Base-by-base conservation (phyloP, 2,329 filamentous ascomycete genomes). In the Catunica adiposa region DNA sequence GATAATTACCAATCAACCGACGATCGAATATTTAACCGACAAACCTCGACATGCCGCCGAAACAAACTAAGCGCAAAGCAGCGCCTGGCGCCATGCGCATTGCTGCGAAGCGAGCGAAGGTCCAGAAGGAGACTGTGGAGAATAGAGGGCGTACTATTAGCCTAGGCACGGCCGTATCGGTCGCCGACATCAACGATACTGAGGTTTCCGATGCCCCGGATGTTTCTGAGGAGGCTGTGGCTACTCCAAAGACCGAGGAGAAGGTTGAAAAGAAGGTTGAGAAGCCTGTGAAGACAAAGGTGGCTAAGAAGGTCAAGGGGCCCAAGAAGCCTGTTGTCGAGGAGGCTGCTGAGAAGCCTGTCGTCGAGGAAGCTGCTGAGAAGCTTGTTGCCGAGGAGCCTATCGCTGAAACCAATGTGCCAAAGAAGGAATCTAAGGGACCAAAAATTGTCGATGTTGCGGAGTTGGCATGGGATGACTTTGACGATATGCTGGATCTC, bases 401-500 rank as follows among this genome's bases (percentile, higher is more conserved):
- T 5, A 34, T 34, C 11, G 11, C 11, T 11, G 11, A 5, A 11
- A 5, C 29, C 11, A 34, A 34, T 5, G 11, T 34, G 5, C 29
- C 29, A 5, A 34, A 34, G 29, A 34, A 5, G 5, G 5, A 34
- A 11, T 34, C 29, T 11, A 34, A 34, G 29, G 29, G 29, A 5
- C 29, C 29, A 47, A 20, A 25, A 69, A 53, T 53, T 37, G 40
- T 77, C 22, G 69, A 71, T 46, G 67, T 73, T 29, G 67, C 73
- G 60, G 68, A 73, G 1, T 67, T 83, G 46, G 66, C 69, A 65
- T 83, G 80, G 80, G 72, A 76, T 62, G 82, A 90, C 48, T 86
- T 86, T n/a, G 89, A 94, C 61, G 92, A 92, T 0, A 96, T 98
- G 67, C 94, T 83, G 63, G 89, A 86, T 0, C 71, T 98, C 1